Conservation (phyloP, 805 yeast genomes). For the Cyberlindnera sargentensis region DNA sequence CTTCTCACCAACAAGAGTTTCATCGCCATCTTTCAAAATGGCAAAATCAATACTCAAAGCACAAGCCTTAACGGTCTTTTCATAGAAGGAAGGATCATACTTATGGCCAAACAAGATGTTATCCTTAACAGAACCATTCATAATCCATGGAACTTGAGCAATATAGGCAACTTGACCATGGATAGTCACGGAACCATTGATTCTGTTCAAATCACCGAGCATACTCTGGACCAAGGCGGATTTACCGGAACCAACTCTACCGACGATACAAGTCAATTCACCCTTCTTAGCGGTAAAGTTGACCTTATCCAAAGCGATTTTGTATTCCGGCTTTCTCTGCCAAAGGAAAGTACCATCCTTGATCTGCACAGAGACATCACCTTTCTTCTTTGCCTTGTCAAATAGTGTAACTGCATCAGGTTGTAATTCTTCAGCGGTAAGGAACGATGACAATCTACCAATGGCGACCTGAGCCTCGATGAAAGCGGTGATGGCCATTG, state of each 20-base stretch:
- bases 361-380: conserved; percentile 61
- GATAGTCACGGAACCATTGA: conserved; percentile 62
- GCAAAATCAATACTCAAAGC: conserved; percentile 75
- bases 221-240: conserved; percentile 74
- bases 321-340: conserved; percentile 65
- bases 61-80: conserved; percentile 78
- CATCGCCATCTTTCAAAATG: conserved; percentile 82
- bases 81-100: conserved; percentile 75
- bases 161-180: conserved; percentile 84
- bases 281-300: conserved; percentile 64
- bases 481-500: conserved; percentile 78
- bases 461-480: conserved; percentile 88
- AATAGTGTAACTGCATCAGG: conserved; percentile 56
- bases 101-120: conserved; percentile 87
- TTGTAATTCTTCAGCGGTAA: conserved; percentile 76
- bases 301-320: conserved; percentile 58
- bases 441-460: conserved; percentile 64
- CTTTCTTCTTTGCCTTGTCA: conserved; percentile 42
- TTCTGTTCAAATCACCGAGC: conserved; percentile 75
- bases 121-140: conserved; percentile 89
- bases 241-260: conserved; percentile 88
- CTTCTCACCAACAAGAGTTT: conserved; percentile 92
- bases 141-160: conserved; percentile 94
- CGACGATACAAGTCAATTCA: conserved; percentile 78
- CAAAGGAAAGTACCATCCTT: conserved; percentile 69